Percentiles rank a stretch among this genome's conserved stretches.
phyloP scores from a whole-genome alignment of 2,329 filamentous ascomycete species.

The Grosmannia huntii region DNA sequence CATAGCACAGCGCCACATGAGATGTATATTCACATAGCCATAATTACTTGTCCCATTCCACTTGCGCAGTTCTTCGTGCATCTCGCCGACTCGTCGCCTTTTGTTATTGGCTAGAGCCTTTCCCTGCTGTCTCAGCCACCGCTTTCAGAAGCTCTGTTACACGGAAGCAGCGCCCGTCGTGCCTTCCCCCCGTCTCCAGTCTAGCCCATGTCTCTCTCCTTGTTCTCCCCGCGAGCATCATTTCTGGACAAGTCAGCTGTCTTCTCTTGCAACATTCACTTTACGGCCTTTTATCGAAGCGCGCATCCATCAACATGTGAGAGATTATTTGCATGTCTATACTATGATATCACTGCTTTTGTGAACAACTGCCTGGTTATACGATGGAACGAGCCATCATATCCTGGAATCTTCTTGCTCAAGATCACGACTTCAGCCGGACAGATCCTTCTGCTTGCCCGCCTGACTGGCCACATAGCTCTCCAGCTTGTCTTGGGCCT shows the following conservation, averaged over 20 bases:
- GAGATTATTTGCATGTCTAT: too few species aligned
- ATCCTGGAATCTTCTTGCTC: too few species aligned
- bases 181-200: background rate
- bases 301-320: background rate
- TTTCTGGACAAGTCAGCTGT: background rate
- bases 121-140: background rate
- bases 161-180: background rate
- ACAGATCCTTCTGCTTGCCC: slow-evolving; percentile 1
- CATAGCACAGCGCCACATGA: background rate
- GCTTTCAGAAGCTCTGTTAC: background rate
- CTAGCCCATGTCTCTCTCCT: background rate
- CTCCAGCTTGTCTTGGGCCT: slow-evolving; percentile 18
- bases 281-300: background rate
- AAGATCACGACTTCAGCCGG: background rate
- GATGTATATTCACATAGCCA: background rate
- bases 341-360: too few species aligned
- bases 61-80: background rate
- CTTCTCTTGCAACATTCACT: background rate
- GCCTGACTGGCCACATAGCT: slow-evolving; percentile 10
- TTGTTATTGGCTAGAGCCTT: background rate
- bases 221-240: background rate
- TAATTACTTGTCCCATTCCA: background rate
- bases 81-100: too few species aligned
- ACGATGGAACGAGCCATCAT: too few species aligned
- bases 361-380: too few species aligned